Evolutionary conservation across 2,329 filamentous ascomycete genomes (phyloP).

Genomic region (Sporothrix inflata): DNA sequence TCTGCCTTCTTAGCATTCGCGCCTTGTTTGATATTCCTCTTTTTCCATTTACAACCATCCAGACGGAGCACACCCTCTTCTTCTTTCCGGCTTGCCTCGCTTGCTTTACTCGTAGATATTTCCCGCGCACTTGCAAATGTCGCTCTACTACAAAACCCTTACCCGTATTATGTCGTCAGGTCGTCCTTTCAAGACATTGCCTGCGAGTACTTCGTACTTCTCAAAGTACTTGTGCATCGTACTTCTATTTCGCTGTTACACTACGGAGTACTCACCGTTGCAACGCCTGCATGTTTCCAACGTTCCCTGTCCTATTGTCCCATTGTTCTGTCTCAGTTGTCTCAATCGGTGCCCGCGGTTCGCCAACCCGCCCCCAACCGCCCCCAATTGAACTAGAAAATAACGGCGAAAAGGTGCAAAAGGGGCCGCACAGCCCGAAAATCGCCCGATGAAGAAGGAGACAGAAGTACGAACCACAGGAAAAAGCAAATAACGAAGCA

Average conservation of each 20-base stretch:
- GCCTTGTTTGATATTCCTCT: too few relatives aligned
- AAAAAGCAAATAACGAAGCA: background rate
- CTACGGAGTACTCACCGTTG: background rate
- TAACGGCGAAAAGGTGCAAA: background rate
- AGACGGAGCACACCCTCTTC: background rate
- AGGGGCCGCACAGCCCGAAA: background rate
- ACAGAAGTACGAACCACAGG: background rate
- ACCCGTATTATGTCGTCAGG: background rate
- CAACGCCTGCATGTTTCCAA: background rate
- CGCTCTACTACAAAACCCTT: background rate
- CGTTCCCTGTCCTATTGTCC: background rate
- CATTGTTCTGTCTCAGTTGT: background rate
- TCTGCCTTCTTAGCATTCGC: background rate
- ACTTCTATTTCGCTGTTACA: background rate
- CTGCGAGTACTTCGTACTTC: background rate
- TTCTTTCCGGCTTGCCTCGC: background rate
- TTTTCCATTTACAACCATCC: too few relatives aligned
- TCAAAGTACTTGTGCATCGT: background rate
- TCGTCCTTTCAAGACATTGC: background rate
- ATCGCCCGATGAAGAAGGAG: background rate
- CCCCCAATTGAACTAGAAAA: background rate
- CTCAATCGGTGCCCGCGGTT: background rate
- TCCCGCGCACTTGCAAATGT: background rate
- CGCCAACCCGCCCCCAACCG: background rate
- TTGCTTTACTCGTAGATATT: background rate